Base-by-base conservation (phyloP, 225 moss, liverwort and hornwort species). In the Physcomitrium patens region DNA sequence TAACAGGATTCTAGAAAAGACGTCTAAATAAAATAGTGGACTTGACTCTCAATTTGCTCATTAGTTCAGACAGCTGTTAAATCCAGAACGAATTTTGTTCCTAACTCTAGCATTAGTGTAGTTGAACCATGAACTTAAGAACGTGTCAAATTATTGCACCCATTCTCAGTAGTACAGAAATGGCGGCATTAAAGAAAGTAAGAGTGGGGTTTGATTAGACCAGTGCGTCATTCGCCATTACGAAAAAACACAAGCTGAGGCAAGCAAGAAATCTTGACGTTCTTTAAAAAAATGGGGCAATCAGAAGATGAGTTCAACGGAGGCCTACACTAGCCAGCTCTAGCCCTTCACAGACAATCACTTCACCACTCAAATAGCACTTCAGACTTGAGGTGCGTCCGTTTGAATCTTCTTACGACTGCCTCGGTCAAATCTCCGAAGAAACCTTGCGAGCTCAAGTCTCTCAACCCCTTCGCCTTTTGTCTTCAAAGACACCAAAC, bases 341-440 rank as follows among this genome's bases (percentile, higher is more conserved):
- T 58, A 18, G 14, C 19, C 1, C 13, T 42, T 19, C 24, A 24
- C 12, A 37, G 51, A 10, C 1, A 73, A 46, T 31, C 22, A 58
- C 3, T 65, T 57, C 1, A 62, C 26, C 0, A 12, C 70, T 31
- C 0, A 22, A 66, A 48, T 61, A 62, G 37, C 60, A 51, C 27
- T 27, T 67, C 60, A 73, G 12, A 50, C 43, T 73, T 27, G 15
- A 68, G 10, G 56, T 77, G 54, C 54, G 60, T 74, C 74, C 19
- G 3, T 82, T 48, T 66, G 13, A 75, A 82, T 75, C 48, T 75
- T 11, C 74, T 41, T 15, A 37, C 2, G 2, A 58, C 3, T 27
- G n/a, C 20, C 24, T 70, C 2, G 65, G 71, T 70, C 60, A 54
- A 59, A 66, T 78, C 57, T 44, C 56, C 73, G 68, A 16, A 0